A percentile compares a stretch with the other conserved stretches of the same genome.
Evolutionary conservation across 495 filamentous ascomycete species (phyloP).

Genomic region (Cenococcum geophilum): DNA sequence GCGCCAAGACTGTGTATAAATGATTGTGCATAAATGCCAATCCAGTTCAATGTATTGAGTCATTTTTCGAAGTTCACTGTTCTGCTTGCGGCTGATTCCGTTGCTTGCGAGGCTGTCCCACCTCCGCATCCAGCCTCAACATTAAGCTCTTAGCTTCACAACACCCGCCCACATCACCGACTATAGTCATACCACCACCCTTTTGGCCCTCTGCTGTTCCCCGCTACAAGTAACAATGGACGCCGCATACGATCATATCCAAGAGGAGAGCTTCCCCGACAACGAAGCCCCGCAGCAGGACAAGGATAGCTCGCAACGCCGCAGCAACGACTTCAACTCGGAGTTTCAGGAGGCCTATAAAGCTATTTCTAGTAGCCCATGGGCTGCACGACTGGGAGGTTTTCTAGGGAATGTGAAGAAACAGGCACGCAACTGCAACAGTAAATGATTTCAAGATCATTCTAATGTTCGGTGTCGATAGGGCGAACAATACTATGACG

Average conservation of each 20-base stretch:
- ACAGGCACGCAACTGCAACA: slow-evolving; percentile 47
- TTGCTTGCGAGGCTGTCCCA: neutral
- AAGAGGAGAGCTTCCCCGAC: slow-evolving; percentile 68
- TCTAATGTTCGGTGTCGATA: slow-evolving; percentile 36
- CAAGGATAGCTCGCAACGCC: slow-evolving; percentile 47
- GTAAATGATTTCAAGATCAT: neutral
- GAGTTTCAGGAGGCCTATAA: slow-evolving; percentile 95
- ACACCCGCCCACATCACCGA: neutral
- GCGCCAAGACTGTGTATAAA: no score
- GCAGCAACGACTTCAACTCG: slow-evolving; percentile 58
- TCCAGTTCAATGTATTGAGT: no score
- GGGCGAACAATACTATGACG: slow-evolving; percentile 80
- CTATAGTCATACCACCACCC: neutral
- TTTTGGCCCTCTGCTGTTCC: neutral
- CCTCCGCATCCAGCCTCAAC: slow-evolving; percentile 8
- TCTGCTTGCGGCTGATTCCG: slow-evolving; percentile 36
- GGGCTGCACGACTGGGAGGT: slow-evolving; percentile 82
- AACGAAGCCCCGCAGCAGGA: slow-evolving; percentile 43
- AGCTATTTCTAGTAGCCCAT: slow-evolving; percentile 81
- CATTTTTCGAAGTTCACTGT: no score
- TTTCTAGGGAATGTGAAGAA: slow-evolving; percentile 87
- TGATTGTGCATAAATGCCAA: no score
- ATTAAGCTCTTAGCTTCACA: neutral
- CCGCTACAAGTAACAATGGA: slow-evolving; percentile 58
- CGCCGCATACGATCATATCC: slow-evolving; percentile 94